Conservation (phyloP, 768 basidiomycete genomes). For the Podaxis sp. region DNA sequence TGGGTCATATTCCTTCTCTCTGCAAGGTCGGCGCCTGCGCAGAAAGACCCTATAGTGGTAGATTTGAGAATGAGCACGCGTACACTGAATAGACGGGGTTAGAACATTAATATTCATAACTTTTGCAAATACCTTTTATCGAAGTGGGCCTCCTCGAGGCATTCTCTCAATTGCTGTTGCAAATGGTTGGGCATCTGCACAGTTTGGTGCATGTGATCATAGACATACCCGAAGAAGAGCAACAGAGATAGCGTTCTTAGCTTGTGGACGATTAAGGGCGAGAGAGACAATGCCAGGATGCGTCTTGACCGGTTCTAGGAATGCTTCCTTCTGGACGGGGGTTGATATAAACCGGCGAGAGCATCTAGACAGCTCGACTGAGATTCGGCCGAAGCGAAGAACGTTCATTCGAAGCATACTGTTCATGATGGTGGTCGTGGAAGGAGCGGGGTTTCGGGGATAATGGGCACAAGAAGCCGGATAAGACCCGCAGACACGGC, state of each 20-base stretch:
- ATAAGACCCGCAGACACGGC: background rate
- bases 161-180: conserved; percentile 69
- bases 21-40: conserved; percentile 86
- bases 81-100: conserved; percentile 40
- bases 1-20: conserved; percentile 85
- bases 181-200: conserved; percentile 11
- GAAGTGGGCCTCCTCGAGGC: conserved; percentile 63
- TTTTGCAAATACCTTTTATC: conserved; percentile 54
- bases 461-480: background rate
- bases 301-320: conserved; percentile 50
- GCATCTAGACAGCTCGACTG: background rate
- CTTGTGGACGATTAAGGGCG: conserved; percentile 78
- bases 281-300: conserved; percentile 71
- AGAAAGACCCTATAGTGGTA: conserved; percentile 76
- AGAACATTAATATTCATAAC: background rate
- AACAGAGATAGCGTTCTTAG: conserved; percentile 86
- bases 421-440: background rate
- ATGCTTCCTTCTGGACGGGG: conserved; percentile 31
- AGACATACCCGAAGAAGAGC: conserved; percentile 59
- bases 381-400: conserved; percentile 1
- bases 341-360: conserved; percentile 10
- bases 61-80: conserved; percentile 86
- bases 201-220: background rate
- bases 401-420: conserved; percentile 11
- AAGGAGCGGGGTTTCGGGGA: background rate